Evolutionary conservation across 2,329 filamentous ascomycete genomes (phyloP), one percentile per base, ranked within the genome.

Genomic region (Xylariaceae sp.): DNA sequence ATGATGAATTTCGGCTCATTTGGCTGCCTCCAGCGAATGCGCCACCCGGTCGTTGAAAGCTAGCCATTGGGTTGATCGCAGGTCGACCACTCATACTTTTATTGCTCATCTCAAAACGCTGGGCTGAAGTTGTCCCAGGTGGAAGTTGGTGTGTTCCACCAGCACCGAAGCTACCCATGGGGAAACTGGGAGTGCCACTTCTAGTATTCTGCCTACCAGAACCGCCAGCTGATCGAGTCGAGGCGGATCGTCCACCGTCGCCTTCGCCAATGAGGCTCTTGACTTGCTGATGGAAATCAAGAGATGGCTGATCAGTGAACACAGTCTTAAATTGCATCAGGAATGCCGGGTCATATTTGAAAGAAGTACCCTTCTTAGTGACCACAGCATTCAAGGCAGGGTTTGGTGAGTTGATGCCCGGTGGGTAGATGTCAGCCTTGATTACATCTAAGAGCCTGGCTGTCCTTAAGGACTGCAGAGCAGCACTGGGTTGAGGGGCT

Each of bases 281-380:
- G 81, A 99, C 86, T 68, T 94, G 92, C 61, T 87, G 81, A 69
- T 95, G 89, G 84, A 96, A 99, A 69, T 97, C 93, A 36, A 92
- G 74, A 0, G 92, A 96, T 11, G 94, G 94, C 76, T 97, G 95
- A 79, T 99, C 94, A 59, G 91, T 95, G 77, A 97, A 99, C 16
- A 96, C 91, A 65, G 84, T 84, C 76, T 97, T 91, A 81, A 99
- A 99, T 70, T 99, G 94, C 24, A 99, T 81, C 75, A 99, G 78
- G 80, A 99, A 99, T 65, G 88, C 87, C 67, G 92, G 90, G 75
- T 97, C 92, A 73, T 99, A 99, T 72, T 95, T 92, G 79, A 95
- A 96, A 35, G 85, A 87, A 72, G 86, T 88, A 56, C 85, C 85
- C 77, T 92, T 93, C 73, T 88, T 90, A 27, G 84, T 81, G 23